Percentiles rank a stretch among this genome's conserved stretches.
phyloP scores from a whole-genome alignment of 495 filamentous ascomycete genomes.

The Penicillium bialowiezense region DNA sequence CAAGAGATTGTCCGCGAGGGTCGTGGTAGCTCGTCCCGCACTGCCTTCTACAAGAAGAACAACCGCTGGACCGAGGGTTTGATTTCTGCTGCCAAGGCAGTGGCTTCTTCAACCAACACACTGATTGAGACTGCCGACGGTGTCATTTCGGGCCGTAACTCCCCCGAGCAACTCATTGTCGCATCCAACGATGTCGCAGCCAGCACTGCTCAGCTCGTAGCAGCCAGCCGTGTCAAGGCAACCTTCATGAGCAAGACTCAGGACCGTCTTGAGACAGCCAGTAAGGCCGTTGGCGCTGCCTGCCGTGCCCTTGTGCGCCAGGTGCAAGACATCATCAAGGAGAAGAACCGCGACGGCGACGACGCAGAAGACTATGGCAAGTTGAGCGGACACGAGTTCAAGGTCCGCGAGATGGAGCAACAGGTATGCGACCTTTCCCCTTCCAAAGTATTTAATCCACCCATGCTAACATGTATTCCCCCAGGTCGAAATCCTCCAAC shows the following conservation, averaged over 20 bases:
- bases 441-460: background rate
- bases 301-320: constrained; percentile 86
- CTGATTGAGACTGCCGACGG: constrained; percentile 97
- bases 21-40: constrained; percentile 78
- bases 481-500: constrained; percentile 96
- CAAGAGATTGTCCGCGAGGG: constrained; percentile 98
- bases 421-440: constrained; percentile 64
- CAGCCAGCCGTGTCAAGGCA: constrained; percentile 93
- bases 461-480: constrained; percentile 14
- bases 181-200: constrained; percentile 96
- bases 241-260: constrained; percentile 96
- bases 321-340: constrained; percentile 89
- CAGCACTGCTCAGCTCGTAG: constrained; percentile 92
- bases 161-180: constrained; percentile 94
- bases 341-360: constrained; percentile 71
- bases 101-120: constrained; percentile 86
- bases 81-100: constrained; percentile 94
- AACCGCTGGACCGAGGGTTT: constrained; percentile 96
- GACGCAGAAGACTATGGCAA: constrained; percentile 82
- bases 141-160: constrained; percentile 86
- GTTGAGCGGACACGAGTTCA: constrained; percentile 91
- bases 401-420: constrained; percentile 98
- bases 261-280: constrained; percentile 83
- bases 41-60: constrained; percentile 99
- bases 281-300: constrained; percentile 87